Conservation (phyloP, 495 filamentous ascomycete genomes). For the Tuber indicum region DNA sequence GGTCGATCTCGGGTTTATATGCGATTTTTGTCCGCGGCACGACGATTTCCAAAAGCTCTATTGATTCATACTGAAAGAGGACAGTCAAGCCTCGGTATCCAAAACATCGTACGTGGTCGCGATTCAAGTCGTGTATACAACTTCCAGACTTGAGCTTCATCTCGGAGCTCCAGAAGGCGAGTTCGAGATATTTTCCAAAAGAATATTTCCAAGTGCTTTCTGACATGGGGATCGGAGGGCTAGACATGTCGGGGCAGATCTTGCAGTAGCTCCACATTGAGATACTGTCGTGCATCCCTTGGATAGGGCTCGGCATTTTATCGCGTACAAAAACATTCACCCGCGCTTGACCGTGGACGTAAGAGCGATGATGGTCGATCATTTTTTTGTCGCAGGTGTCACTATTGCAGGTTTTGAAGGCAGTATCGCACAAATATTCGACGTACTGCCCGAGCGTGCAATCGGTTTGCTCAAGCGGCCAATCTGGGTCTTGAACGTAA, state of each 20-base stretch:
- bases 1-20: conserved; percentile 93
- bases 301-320: conserved; percentile 61
- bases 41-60: conserved; percentile 90
- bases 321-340: conserved; percentile 76
- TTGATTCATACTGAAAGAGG: conserved; percentile 82
- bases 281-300: conserved; percentile 68
- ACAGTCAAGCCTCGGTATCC: conserved; percentile 79
- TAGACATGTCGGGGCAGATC: conserved; percentile 72
- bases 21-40: conserved; percentile 83
- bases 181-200: conserved; percentile 92
- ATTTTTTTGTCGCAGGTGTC: conserved; percentile 84
- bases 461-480: conserved; percentile 51
- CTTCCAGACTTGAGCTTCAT: conserved; percentile 69
- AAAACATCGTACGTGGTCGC: conserved; percentile 86
- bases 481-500: conserved; percentile 78
- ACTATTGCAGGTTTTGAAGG: conserved; percentile 65
- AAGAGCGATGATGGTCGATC: conserved; percentile 91
- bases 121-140: conserved; percentile 91
- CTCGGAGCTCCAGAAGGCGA: conserved; percentile 90
- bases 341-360: conserved; percentile 92
- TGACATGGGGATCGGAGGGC: conserved; percentile 86
- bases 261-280: conserved; percentile 98
- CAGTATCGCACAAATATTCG: conserved; percentile 75
- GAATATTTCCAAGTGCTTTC: conserved; percentile 97
- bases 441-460: conserved; percentile 93